phyloP scores from a whole-genome alignment of 345 rosid species.

The Gossypium mustelinum region DNA sequence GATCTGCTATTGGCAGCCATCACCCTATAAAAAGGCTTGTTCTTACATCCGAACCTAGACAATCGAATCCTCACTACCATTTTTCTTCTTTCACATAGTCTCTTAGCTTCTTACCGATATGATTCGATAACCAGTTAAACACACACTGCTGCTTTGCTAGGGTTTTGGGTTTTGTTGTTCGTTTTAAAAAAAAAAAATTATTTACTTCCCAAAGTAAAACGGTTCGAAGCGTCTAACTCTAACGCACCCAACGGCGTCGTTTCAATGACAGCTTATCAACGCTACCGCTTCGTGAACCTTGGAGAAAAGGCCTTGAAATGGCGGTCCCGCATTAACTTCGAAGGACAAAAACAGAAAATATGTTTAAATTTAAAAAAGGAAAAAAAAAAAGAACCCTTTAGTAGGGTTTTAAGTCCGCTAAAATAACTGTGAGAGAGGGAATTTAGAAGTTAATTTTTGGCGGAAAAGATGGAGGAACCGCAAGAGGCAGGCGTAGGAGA shows the following conservation, averaged over 20 bases:
- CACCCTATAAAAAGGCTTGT: slow-evolving; percentile 69
- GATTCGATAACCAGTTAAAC: neutral
- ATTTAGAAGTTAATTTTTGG: slow-evolving; percentile 15
- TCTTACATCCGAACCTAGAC: slow-evolving; percentile 69
- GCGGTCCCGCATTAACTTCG: neutral
- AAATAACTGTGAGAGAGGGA: neutral
- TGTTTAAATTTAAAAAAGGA: neutral
- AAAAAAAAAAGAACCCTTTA: too few relatives aligned
- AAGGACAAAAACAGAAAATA: neutral
- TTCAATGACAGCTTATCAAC: neutral
- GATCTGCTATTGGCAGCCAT: slow-evolving; percentile 84
- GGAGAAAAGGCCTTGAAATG: neutral
- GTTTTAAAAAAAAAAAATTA: too few relatives aligned
- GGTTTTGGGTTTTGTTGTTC: neutral
- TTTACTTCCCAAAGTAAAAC: neutral
- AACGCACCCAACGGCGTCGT: neutral
- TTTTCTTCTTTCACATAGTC: neutral
- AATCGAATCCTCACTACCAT: slow-evolving; percentile 77
- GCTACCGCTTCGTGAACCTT: neutral
- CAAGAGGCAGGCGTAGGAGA: slow-evolving; percentile 1
- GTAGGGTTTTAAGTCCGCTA: neutral
- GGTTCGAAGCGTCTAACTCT: neutral
- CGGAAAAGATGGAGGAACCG: slow-evolving; percentile 29
- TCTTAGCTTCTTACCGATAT: neutral
- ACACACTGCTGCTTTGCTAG: neutral